These are phyloP conservation scores for Xerocomellus dryophilus DNA, from an alignment of 768 basidiomycete species.

Conservation along the genomic window DNA sequence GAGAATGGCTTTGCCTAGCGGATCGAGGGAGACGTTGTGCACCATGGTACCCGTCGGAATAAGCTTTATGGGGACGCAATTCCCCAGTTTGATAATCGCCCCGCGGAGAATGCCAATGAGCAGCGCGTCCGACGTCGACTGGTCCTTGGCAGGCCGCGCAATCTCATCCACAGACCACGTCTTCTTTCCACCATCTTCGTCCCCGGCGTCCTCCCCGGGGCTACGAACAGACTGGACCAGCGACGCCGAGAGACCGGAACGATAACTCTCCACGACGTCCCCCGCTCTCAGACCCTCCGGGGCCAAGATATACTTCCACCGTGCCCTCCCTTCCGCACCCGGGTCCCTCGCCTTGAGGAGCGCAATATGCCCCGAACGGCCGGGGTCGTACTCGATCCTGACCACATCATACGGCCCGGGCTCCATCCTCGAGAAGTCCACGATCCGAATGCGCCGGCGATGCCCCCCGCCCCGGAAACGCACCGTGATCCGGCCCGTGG, in stretches of 20 bases:
- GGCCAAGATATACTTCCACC: conserved; percentile 91
- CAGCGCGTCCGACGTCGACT: conserved; percentile 55
- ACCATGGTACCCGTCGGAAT: conserved; percentile 91
- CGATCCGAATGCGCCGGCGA: conserved; percentile 73
- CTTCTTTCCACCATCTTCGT: conserved; percentile 1
- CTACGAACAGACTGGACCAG: conserved; percentile 46
- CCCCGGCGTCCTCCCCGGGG: background rate
- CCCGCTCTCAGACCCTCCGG: conserved; percentile 88
- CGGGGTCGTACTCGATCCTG: conserved; percentile 96
- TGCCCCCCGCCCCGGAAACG: conserved; percentile 92
- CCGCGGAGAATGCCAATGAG: conserved; percentile 83
- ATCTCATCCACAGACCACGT: conserved; percentile 21
- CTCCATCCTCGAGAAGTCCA: conserved; percentile 83
- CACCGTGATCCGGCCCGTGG: conserved; percentile 80
- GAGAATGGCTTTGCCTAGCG: conserved; percentile 73
- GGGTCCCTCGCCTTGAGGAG: conserved; percentile 66
- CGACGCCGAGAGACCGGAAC: conserved; percentile 75
- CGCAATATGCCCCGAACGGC: conserved; percentile 91
- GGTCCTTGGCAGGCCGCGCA: conserved; percentile 23
- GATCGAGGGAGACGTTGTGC: conserved; percentile 78
- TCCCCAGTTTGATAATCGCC: conserved; percentile 82
- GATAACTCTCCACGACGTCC: conserved; percentile 82
- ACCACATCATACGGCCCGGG: conserved; percentile 85
- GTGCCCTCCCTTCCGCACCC: conserved; percentile 47
- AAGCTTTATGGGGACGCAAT: conserved; percentile 86